These are phyloP conservation scores for Larix sibirica DNA, from an alignment of 83 land plant genomes.

Conservation along the genomic window DNA sequence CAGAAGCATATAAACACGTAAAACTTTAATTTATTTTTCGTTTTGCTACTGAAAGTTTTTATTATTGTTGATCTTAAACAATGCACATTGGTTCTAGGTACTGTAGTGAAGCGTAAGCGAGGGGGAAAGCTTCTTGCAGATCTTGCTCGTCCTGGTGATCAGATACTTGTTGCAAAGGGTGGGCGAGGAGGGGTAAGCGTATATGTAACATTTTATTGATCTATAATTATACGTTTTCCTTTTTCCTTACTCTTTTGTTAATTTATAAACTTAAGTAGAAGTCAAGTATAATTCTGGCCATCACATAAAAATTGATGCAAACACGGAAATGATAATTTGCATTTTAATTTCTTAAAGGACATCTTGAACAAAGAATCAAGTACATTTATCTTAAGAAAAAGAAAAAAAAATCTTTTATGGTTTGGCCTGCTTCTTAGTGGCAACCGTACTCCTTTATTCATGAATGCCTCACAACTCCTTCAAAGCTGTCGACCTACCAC, in stretches of 20 bases:
- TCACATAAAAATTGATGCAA: too few relatives aligned
- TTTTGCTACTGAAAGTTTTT: background rate
- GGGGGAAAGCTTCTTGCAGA: slow-evolving; percentile 85
- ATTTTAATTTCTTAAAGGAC: too few relatives aligned
- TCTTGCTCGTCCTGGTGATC: slow-evolving; percentile 82
- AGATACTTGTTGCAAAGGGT: slow-evolving; percentile 92
- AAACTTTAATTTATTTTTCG: background rate
- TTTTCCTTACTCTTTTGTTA: background rate
- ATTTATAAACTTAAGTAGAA: background rate
- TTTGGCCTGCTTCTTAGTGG: too few relatives aligned
- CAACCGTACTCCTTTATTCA: too few relatives aligned
- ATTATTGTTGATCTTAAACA: background rate
- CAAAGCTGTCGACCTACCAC: too few relatives aligned
- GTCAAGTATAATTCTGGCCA: background rate
- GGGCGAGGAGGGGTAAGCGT: slow-evolving; percentile 97
- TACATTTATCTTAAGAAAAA: too few relatives aligned
- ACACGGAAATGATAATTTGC: too few relatives aligned
- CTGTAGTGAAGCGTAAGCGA: slow-evolving; percentile 89
- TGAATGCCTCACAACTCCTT: too few relatives aligned
- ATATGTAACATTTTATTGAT: background rate
- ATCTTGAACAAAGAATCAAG: too few relatives aligned
- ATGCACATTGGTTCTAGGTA: slow-evolving; percentile 46
- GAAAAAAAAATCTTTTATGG: too few relatives aligned
- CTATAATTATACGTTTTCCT: background rate
- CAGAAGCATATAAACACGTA: background rate